Conservation (phyloP, 2,329 filamentous ascomycete species). For the Ampelomyces quisqualis region DNA sequence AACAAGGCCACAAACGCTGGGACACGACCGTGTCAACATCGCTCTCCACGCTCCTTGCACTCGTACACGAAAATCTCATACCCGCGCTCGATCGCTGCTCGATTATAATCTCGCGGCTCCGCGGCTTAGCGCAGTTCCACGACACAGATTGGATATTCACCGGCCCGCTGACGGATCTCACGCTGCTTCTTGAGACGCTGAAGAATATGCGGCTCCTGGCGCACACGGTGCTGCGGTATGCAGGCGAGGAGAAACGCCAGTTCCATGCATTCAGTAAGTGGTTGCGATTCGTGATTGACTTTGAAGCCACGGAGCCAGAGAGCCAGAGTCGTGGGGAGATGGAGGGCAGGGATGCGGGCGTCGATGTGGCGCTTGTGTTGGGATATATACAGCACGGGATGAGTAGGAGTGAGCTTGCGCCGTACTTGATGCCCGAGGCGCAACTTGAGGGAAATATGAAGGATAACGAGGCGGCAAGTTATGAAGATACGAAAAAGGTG, state of each 20-base stretch:
- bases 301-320: constrained; percentile 65
- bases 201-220: constrained; percentile 73
- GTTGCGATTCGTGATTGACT: constrained; percentile 81
- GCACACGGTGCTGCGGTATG: constrained; percentile 69
- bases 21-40: constrained; percentile 80
- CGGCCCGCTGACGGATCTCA: constrained; percentile 48
- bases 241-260: constrained; percentile 74
- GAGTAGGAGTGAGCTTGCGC: constrained; percentile 62
- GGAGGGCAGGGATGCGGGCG: constrained; percentile 72
- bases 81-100: constrained; percentile 82
- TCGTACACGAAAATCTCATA: constrained; percentile 84
- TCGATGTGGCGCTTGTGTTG: constrained; percentile 72
- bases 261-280: constrained; percentile 80
- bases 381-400: constrained; percentile 75
- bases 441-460: constrained; percentile 18
- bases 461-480: constrained; percentile 14
- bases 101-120: constrained; percentile 77
- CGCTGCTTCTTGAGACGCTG: constrained; percentile 62
- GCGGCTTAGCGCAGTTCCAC: constrained; percentile 80
- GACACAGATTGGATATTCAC: constrained; percentile 62
- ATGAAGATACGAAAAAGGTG: constrained; percentile 38
- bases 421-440: constrained; percentile 56
- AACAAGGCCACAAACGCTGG: constrained; percentile 88
- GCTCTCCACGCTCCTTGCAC: constrained; percentile 71
- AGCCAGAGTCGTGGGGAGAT: constrained; percentile 66